Conservation (phyloP, 495 filamentous ascomycete species). For the Pyrenula massariospora region DNA sequence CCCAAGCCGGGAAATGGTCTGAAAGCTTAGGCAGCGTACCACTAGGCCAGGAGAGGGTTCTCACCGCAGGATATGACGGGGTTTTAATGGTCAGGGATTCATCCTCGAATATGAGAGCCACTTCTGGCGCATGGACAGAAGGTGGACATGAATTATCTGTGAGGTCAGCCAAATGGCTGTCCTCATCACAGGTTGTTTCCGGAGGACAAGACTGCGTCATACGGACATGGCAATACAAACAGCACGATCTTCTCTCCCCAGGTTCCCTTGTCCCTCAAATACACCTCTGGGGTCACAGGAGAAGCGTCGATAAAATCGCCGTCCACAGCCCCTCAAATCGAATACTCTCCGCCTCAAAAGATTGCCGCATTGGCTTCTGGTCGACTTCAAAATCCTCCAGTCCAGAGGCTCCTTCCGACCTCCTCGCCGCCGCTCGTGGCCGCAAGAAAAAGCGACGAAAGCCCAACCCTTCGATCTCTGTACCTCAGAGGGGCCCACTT, state of each 20-base stretch:
- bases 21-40: slow-evolving; percentile 17
- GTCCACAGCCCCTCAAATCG: slow-evolving; percentile 64
- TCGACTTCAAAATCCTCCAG: slow-evolving; percentile 59
- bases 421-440: slow-evolving; percentile 50
- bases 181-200: slow-evolving; percentile 63
- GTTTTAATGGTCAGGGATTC: slow-evolving; percentile 78
- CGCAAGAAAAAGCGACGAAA: slow-evolving; percentile 66
- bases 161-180: slow-evolving; percentile 72
- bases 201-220: slow-evolving; percentile 72
- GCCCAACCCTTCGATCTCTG: slow-evolving; percentile 46
- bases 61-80: slow-evolving; percentile 88
- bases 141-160: slow-evolving; percentile 66
- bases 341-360: slow-evolving; percentile 71
- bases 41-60: slow-evolving; percentile 53
- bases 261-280: slow-evolving; percentile 52
- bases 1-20: slow-evolving; percentile 46
- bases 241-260: slow-evolving; percentile 44
- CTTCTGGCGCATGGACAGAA: slow-evolving; percentile 45
- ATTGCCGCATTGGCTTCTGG: slow-evolving; percentile 78
- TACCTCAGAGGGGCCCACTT: slow-evolving; percentile 70
- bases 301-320: slow-evolving; percentile 60
- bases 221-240: slow-evolving; percentile 74
- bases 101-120: slow-evolving; percentile 65
- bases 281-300: slow-evolving; percentile 79
- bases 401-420: slow-evolving; percentile 52